A percentile compares a stretch with the other conserved stretches of the same genome.
Conservation (phyloP, 305 asterid species). For the Plantago lanceolata region DNA sequence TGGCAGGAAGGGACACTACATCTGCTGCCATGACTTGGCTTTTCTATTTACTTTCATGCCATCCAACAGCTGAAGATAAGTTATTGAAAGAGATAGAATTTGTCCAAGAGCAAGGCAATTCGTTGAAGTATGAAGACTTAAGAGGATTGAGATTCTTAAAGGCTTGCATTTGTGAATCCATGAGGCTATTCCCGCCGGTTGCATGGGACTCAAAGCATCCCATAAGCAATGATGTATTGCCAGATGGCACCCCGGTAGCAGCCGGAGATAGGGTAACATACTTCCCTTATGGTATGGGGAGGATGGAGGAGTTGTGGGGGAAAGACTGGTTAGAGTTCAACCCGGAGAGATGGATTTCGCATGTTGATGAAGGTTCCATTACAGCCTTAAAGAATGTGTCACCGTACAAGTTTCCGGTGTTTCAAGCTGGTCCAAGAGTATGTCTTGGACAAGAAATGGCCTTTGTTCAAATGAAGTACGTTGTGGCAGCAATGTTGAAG, state of each 20-base stretch:
- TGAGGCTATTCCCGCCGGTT: slow-evolving; percentile 72
- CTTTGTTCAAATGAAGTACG: slow-evolving; percentile 58
- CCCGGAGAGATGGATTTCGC: slow-evolving; percentile 60
- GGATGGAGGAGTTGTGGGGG: slow-evolving; percentile 68
- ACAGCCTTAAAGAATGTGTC: slow-evolving; percentile 33
- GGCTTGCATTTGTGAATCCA: slow-evolving; percentile 61
- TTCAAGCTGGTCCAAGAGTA: slow-evolving; percentile 72
- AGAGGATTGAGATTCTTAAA: slow-evolving; percentile 39
- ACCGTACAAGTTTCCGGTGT: slow-evolving; percentile 58
- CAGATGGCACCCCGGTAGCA: slow-evolving; percentile 48
- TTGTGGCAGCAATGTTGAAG: slow-evolving; percentile 40
- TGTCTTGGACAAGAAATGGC: slow-evolving; percentile 68
- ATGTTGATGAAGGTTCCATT: slow-evolving; percentile 29
- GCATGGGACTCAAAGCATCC: slow-evolving; percentile 82
- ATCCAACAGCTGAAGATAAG: slow-evolving; percentile 36
- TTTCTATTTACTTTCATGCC: slow-evolving; percentile 42
- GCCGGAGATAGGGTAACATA: slow-evolving; percentile 65
- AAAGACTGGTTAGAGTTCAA: slow-evolving; percentile 47
- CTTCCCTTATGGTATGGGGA: slow-evolving; percentile 73
- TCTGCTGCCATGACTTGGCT: slow-evolving; percentile 84
- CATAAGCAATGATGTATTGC: slow-evolving; percentile 35
- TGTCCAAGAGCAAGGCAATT: background rate
- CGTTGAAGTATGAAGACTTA: slow-evolving; percentile 24
- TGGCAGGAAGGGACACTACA: slow-evolving; percentile 77
- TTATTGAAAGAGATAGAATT: slow-evolving; percentile 33